Base-by-base conservation (phyloP, 73 alveolate genomes). In the Paramecium tetraurelia region DNA sequence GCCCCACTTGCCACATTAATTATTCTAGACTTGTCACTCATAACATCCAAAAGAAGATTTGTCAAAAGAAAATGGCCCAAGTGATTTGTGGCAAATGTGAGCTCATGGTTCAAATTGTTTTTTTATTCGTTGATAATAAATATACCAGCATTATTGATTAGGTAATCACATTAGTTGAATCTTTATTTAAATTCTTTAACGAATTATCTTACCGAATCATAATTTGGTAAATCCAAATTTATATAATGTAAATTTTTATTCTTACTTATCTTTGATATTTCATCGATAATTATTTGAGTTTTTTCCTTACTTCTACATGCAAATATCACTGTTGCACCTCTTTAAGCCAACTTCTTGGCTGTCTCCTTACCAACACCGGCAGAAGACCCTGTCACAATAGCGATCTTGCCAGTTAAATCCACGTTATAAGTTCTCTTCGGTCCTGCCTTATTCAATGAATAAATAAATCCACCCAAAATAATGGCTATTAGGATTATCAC, bases 101-200 rank as follows among this genome's bases (percentile, higher is more conserved):
- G 10, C 12, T 80, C 75, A 6, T 80, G 40, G 12, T 41, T 27
- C 53, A 33, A 43, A 21, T 44, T 24, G 12, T 80, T 80, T 22
- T 31, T 27, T 80, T 80, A 41, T 24, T 27, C 7, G 14, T 48
- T 46, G 4, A 41, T 41, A 8, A 24, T 20, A 63, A 48, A 41
- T 5, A 89, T 89, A 27, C 94, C 90, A 24, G 94, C 94, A 89
- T 89, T 89, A 38, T 89, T 89, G 8, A 89, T 71, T 29, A 89
- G 53, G 20, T 33, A 58, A 44, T 89, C 94, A 41, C 80, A 46
- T 24, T 14, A 18, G 16, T 71, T 71, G n/a, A 80, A 80, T 80
- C 57, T 20, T n/a, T 21, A 44, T 46, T 80, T 43, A 46, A 80
- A 80, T 41, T 33, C 57, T 43, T 80, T 80, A 3, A 44, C 90